Percentiles rank a stretch among this genome's conserved stretches.
phyloP scores from a whole-genome alignment of 2,329 filamentous ascomycete genomes.

The Xylariaceae sp. region DNA sequence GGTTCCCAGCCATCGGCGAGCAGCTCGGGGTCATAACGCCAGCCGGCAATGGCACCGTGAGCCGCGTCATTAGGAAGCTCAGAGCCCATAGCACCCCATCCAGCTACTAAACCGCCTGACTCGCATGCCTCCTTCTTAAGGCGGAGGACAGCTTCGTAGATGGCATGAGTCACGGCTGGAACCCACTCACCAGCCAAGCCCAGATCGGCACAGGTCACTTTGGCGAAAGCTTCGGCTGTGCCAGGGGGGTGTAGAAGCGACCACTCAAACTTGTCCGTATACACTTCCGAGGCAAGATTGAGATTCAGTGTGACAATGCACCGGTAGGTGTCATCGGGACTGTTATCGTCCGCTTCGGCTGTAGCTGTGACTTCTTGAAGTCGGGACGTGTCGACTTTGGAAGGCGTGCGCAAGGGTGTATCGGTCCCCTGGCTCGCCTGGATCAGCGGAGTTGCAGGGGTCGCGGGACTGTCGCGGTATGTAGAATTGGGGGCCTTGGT shows the following conservation, averaged over 20 bases:
- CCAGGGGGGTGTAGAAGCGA: slow-evolving; percentile 87
- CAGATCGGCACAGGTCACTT: slow-evolving; percentile 86
- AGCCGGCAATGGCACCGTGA: slow-evolving; percentile 76
- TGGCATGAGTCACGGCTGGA: slow-evolving; percentile 88
- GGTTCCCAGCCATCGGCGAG: slow-evolving; percentile 81
- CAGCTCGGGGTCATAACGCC: slow-evolving; percentile 91
- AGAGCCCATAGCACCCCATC: slow-evolving; percentile 58
- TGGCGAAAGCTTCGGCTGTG: slow-evolving; percentile 86
- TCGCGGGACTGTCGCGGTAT: slow-evolving; percentile 37
- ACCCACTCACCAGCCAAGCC: slow-evolving; percentile 91
- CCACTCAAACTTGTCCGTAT: slow-evolving; percentile 98
- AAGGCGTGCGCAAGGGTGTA: slow-evolving; percentile 53
- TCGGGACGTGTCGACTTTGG: slow-evolving; percentile 42
- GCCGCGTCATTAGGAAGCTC: slow-evolving; percentile 88
- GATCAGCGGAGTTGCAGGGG: slow-evolving; percentile 39
- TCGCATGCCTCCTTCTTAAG: slow-evolving; percentile 97
- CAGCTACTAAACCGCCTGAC: slow-evolving; percentile 76
- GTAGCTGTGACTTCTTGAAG: slow-evolving; percentile 59
- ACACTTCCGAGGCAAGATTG: slow-evolving; percentile 84
- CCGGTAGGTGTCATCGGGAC: slow-evolving; percentile 90
- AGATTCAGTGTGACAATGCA: slow-evolving; percentile 89
- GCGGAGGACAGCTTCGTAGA: slow-evolving; percentile 88
- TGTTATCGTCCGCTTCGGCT: slow-evolving; percentile 67
- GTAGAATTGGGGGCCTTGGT: slow-evolving; percentile 21
- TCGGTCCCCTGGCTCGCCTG: slow-evolving; percentile 45